Percentiles rank a stretch among this genome's conserved stretches.
Evolutionary conservation across 495 filamentous ascomycete genomes (phyloP).

Genomic region (Pyrenula aspistea): DNA sequence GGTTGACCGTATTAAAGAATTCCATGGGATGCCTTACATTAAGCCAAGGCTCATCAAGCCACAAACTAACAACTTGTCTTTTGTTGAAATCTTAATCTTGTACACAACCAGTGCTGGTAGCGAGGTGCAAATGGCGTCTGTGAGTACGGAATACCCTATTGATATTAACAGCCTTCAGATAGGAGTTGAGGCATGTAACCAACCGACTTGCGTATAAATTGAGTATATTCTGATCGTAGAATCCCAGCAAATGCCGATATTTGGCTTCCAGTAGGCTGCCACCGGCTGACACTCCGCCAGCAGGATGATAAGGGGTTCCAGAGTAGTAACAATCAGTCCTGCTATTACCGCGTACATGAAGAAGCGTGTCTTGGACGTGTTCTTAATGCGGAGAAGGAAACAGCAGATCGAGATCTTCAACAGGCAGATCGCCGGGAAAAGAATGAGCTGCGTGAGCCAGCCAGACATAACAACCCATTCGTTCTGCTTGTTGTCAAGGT

Average conservation of each 20-base stretch:
- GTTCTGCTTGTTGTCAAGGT: neutral
- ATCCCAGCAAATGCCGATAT: neutral
- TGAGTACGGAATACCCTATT: slow-evolving; percentile 1
- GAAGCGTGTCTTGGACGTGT: no score
- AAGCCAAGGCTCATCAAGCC: no score
- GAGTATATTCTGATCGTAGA: neutral
- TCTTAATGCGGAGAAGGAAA: neutral
- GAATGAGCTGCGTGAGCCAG: neutral
- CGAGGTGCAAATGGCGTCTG: neutral
- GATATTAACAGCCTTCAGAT: neutral
- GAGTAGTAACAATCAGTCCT: neutral
- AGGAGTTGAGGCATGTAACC: no score
- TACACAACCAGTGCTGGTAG: no score
- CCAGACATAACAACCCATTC: neutral
- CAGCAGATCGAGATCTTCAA: neutral
- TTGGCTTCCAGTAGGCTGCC: neutral
- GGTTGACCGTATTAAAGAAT: no score
- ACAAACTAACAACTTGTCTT: no score
- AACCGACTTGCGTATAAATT: slow-evolving; percentile 1
- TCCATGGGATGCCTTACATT: no score
- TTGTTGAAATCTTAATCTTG: no score
- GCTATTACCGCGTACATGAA: neutral
- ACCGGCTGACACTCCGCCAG: slow-evolving; percentile 1
- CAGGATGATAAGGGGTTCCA: neutral
- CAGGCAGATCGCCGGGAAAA: neutral